Evolutionary conservation across 2,329 filamentous ascomycete genomes (phyloP), one percentile per base, ranked within the genome.

Genomic region (Teratosphaeria gauchensis): DNA sequence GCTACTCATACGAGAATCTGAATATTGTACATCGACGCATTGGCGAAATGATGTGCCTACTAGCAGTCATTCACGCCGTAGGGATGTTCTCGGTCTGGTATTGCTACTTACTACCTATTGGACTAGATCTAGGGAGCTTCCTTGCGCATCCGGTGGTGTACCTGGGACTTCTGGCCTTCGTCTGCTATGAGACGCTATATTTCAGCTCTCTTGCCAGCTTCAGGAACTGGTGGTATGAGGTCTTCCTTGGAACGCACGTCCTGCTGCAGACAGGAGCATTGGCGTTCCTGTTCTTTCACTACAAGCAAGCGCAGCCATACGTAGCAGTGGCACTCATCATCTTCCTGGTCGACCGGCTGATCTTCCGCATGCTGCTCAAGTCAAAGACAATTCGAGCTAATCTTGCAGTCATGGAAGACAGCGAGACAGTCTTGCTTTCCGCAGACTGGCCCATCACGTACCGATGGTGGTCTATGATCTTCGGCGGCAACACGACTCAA

Each of bases 21-120:
- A 86, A 87, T 67, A 80, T 87, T 53, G 79, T 87, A 58, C 84
- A 88, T 67, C 81, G 84, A 38, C 77, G 84, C 4, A 75, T 86
- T 1, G 84, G 84, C 28, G 84, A 86, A 68, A 68, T 82, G 31
- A 76, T 86, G 71, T 86, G 83, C 66, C 70, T 85, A n/a, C 75
- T 81, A 46, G 83, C 82, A 1, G 63, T 82, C 0, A 61, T 86
- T 0, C 85, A 88, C 64, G 76, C 78, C 35, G 65, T 70, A 4
- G 78, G 79, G 28, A 84, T 87, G 79, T 58, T 84, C 0, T 62
- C 73, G 2, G 74, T 77, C 5, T 87, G 81, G 80, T 81, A 81
- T 62, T 75, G 77, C 0, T 64, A 80, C 52, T 71, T 85, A 2
- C 61, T 58, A 14, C 65, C 66, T 3, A 66, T 76, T 1, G 83